Percentiles rank a stretch among this genome's conserved stretches.
These are phyloP conservation scores for Phylloporus sp. DNA, from an alignment of 768 basidiomycete genomes.

Conservation along the genomic window DNA sequence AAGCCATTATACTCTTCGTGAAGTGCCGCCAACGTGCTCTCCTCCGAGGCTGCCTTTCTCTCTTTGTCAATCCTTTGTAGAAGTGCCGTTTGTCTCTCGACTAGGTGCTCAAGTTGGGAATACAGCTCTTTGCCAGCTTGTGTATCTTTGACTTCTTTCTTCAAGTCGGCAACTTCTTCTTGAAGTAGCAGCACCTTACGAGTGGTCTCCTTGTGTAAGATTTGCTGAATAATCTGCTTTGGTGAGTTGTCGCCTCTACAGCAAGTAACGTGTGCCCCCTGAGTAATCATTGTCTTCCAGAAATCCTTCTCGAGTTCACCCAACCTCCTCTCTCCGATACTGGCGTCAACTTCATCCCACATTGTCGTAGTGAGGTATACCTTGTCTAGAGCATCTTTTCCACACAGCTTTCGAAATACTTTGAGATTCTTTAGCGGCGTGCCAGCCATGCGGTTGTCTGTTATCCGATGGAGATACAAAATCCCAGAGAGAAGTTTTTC, in stretches of 20 bases:
- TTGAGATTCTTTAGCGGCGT: slow-evolving; percentile 30
- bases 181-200: slow-evolving; percentile 1
- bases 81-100: slow-evolving; percentile 7
- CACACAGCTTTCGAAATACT: slow-evolving; percentile 29
- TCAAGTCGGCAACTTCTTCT: slow-evolving; percentile 4
- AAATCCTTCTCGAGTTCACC: slow-evolving; percentile 5
- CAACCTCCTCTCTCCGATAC: slow-evolving; percentile 16
- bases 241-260: slow-evolving; percentile 10
- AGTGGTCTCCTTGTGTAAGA: neutral
- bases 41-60: neutral
- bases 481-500: slow-evolving; percentile 29
- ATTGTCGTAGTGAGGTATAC: slow-evolving; percentile 37
- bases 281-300: slow-evolving; percentile 8
- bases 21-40: neutral
- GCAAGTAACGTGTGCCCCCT: slow-evolving; percentile 7
- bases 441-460: slow-evolving; percentile 35
- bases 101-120: slow-evolving; percentile 6
- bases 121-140: slow-evolving; percentile 5
- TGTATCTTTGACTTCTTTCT: slow-evolving; percentile 9
- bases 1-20: slow-evolving; percentile 5
- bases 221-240: slow-evolving; percentile 3
- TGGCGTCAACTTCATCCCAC: slow-evolving; percentile 32
- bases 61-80: slow-evolving; percentile 8
- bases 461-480: slow-evolving; percentile 38
- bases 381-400: slow-evolving; percentile 25